These are phyloP conservation scores for Phytophthora chlamydospora DNA, from an alignment of 352 stramenopile species.

Conservation along the genomic window DNA sequence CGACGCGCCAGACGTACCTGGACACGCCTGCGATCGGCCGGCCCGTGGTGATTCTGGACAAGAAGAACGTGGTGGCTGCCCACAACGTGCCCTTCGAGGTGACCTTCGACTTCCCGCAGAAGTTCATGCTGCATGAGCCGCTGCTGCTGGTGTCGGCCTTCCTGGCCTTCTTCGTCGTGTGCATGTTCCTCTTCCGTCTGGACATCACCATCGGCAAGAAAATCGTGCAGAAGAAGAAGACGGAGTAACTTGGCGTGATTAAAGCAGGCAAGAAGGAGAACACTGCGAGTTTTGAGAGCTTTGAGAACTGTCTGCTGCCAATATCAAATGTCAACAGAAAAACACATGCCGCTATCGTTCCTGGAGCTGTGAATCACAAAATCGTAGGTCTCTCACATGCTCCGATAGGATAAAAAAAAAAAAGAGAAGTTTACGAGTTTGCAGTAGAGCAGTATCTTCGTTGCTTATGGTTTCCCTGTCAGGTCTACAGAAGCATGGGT, in stretches of 20 bases:
- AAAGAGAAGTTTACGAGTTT: constrained; percentile 29
- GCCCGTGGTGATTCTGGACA: constrained; percentile 81
- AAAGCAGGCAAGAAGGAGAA: constrained; percentile 15
- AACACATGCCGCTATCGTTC: too few species aligned
- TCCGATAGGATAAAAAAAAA: too few species aligned
- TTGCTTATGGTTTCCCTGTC: constrained; percentile 31
- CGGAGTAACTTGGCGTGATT: constrained; percentile 52
- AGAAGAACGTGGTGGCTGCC: constrained; percentile 84
- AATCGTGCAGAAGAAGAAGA: constrained; percentile 64
- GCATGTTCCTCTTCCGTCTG: constrained; percentile 85
- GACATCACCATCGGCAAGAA: constrained; percentile 77
- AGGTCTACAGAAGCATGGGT: constrained; percentile 24
- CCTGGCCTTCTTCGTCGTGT: constrained; percentile 85
- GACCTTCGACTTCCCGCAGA: constrained; percentile 83
- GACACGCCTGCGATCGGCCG: constrained; percentile 82
- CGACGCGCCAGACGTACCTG: constrained; percentile 84
- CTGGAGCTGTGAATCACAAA: too few species aligned
- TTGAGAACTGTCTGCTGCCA: constrained; percentile 3
- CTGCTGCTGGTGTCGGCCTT: constrained; percentile 86
- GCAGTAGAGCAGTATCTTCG: constrained; percentile 51
- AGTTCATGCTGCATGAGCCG: constrained; percentile 89
- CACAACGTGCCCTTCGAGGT: constrained; percentile 89
- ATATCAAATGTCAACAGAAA: too few species aligned
- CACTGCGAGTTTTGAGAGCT: constrained; percentile 12
- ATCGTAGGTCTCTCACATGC: too few species aligned